Evolutionary conservation across 306 rosid species (phyloP), one percentile per base, ranked within the genome.

Genomic region (Parietaria judaica): DNA sequence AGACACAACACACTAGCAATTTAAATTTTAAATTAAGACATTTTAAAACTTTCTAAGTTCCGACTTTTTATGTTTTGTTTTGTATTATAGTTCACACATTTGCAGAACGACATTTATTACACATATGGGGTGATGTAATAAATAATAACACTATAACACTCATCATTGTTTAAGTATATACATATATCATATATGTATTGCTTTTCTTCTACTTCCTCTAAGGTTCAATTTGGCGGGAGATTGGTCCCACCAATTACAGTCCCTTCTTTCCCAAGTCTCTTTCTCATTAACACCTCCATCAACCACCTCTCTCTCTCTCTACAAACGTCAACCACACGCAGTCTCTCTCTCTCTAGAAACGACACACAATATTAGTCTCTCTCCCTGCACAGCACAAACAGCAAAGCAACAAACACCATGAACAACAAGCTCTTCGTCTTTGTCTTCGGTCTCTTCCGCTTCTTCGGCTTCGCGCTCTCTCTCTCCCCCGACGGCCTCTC

Each of bases 401-500:
- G 7, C 44, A 7, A 39, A 39, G 7, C 4, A 7, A 39, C 44
- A 39, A 39, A 13, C 23, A 23, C 23, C 35, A 64, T 54, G 76
- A 58, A 14, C 65, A 51, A 64, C 50, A 6, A 46, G 23, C 3
- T 44, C 3, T 1, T 0, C 67, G 10, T 66, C 49, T 49, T 64
- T 23, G 23, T 71, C 54, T 64, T 14, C 63, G 36, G n/a, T 6
- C 36, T n/a, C n/a, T n/a, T n/a, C n/a, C n/a, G n/a, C 15, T 3
- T 49, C 3, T 3, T 50, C 14, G 55, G 39, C 14, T 36, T 58
- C 35, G 66, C 55, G 8, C 38, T 59, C 55, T 72, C 94, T 36
- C 94, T 94, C 41, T 75, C 94, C 50, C 79, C 94, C 36, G 97
- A 94, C 67, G 99, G 99, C 35, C 81, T 94, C 50, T 81, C 99